These are phyloP conservation scores for Nemania sp. DNA, from an alignment of 2,329 filamentous ascomycete species.

Conservation along the genomic window DNA sequence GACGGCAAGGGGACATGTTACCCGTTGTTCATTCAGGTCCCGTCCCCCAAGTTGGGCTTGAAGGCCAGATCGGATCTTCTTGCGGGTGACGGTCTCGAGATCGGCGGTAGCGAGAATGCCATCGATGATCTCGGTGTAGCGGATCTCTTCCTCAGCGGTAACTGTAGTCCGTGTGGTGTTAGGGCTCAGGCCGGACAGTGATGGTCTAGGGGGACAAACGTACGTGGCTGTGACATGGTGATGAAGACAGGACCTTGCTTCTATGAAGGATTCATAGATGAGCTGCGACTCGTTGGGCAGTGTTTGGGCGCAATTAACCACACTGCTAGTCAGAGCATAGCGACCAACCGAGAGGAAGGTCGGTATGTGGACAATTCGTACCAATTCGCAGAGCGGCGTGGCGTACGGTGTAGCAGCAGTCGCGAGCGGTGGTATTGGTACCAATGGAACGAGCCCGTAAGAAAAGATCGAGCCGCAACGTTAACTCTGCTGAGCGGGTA, in stretches of 20 bases:
- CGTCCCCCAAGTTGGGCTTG: conserved; percentile 59
- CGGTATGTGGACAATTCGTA: background rate
- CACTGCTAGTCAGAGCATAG: conserved; percentile 25
- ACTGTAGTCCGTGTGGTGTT: conserved; percentile 46
- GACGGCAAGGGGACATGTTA: conserved; percentile 34
- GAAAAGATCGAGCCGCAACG: background rate
- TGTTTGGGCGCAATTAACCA: conserved; percentile 5
- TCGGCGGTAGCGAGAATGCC: conserved; percentile 61
- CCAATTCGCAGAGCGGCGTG: background rate
- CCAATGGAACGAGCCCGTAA: conserved; percentile 6
- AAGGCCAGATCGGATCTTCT: conserved; percentile 63
- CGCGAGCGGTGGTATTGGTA: background rate
- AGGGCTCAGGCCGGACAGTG: background rate
- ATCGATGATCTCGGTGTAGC: conserved; percentile 65
- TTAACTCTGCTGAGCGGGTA: background rate
- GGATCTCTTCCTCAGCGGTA: conserved; percentile 52
- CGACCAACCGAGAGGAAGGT: conserved; percentile 15
- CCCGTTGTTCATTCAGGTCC: conserved; percentile 64
- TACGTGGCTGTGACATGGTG: conserved; percentile 38
- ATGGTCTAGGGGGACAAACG: conserved; percentile 19
- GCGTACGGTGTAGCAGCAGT: background rate
- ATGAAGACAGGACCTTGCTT: conserved; percentile 12
- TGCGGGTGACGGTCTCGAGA: conserved; percentile 66
- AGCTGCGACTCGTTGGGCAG: background rate
- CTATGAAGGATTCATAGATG: conserved; percentile 20